Conservation (phyloP, 345 rosid genomes). For the Corchorus capsularis region DNA sequence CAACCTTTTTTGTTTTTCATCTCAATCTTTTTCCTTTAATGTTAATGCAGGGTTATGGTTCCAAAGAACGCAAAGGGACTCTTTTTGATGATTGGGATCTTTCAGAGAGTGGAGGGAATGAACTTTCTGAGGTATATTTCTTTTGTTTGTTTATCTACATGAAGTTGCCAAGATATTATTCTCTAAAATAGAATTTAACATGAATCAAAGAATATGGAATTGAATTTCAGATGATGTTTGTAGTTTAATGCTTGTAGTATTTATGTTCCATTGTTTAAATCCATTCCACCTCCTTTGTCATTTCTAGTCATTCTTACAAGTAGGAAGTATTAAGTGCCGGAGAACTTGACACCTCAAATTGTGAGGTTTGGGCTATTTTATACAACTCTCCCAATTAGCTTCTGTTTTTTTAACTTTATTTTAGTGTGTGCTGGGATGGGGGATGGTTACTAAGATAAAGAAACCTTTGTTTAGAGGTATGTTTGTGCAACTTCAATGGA, state of each 20-base stretch:
- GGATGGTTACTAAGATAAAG: not conserved
- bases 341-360: conserved; percentile 6
- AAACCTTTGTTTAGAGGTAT: not conserved
- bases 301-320: conserved; percentile 8
- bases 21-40: conserved; percentile 8
- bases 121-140: conserved; percentile 68
- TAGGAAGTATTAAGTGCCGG: not conserved
- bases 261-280: not conserved
- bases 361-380: not conserved
- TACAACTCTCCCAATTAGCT: not conserved
- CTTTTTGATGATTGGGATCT: conserved; percentile 91
- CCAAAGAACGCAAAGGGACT: conserved; percentile 75
- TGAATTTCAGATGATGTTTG: not conserved
- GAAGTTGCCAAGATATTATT: conserved; percentile 4
- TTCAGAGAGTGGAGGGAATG: conserved; percentile 71
- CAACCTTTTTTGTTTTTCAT: not conserved
- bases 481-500: too few species aligned
- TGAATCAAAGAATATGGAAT: conserved; percentile 8
- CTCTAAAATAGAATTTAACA: conserved; percentile 3
- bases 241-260: not conserved
- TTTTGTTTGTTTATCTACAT: conserved; percentile 12
- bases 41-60: conserved; percentile 72
- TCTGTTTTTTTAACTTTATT: not conserved
- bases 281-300: conserved; percentile 2
- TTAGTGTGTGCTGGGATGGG: not conserved